Percentiles rank a stretch among this genome's conserved stretches.
Conservation (phyloP, 2,329 filamentous ascomycete genomes). For the Pestalotiopsis sp. region DNA sequence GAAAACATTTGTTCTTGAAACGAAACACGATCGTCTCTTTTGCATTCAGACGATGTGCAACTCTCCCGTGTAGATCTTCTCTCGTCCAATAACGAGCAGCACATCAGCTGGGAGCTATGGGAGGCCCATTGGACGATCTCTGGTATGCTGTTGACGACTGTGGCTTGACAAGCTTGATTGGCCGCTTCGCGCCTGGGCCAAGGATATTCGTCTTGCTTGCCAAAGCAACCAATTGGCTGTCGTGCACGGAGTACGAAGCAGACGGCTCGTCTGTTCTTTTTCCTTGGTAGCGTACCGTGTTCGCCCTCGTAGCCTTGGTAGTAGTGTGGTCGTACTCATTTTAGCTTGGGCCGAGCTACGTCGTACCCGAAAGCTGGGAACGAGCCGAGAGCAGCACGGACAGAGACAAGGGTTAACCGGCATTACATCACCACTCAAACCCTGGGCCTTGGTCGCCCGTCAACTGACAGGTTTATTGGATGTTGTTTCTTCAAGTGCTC, state of each 20-base stretch:
- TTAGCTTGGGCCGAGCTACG: neutral
- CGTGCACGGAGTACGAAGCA: no score
- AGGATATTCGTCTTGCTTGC: neutral
- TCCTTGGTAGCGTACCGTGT: no score
- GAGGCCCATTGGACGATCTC: neutral
- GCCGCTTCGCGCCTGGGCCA: neutral
- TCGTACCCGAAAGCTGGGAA: neutral
- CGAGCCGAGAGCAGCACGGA: neutral
- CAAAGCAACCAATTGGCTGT: no score
- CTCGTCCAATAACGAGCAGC: no score
- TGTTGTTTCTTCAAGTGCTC: neutral
- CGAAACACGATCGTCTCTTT: neutral
- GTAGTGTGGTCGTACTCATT: no score
- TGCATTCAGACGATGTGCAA: neutral
- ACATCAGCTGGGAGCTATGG: neutral
- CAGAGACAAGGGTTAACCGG: neutral
- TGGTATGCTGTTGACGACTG: neutral
- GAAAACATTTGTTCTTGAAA: neutral
- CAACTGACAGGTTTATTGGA: neutral
- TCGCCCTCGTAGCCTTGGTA: no score
- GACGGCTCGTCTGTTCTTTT: no score
- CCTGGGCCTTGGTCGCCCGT: neutral
- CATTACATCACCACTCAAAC: neutral
- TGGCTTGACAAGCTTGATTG: neutral
- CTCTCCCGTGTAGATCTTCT: neutral